Conservation (phyloP, 1,284 basidiomycete species). For the Omphalotus olearius region DNA sequence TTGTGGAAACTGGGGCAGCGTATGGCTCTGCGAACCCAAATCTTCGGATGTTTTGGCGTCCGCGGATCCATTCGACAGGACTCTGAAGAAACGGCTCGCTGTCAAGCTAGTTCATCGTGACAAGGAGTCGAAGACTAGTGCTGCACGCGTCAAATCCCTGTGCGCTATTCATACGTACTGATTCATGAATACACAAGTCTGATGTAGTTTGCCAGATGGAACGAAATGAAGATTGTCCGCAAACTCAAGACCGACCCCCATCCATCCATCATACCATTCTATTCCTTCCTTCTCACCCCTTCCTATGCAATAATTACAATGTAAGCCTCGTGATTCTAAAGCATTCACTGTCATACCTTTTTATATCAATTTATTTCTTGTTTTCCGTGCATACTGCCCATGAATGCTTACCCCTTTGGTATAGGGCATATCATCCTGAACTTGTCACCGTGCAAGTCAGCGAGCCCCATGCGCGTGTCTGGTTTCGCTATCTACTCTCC, state of each 20-base stretch:
- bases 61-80: conserved; percentile 30
- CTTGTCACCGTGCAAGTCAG: conserved; percentile 82
- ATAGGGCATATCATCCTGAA: conserved; percentile 70
- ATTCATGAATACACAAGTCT: conserved; percentile 14
- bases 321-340: conserved; percentile 40
- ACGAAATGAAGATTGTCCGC: conserved; percentile 91
- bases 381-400: neutral
- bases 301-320: conserved; percentile 85
- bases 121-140: conserved; percentile 61
- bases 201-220: conserved; percentile 55
- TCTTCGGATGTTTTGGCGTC: conserved; percentile 32
- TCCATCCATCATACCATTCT: conserved; percentile 87
- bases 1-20: conserved; percentile 85
- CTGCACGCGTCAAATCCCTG: conserved; percentile 84
- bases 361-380: too few relatives aligned
- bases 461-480: conserved; percentile 71
- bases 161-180: conserved; percentile 33
- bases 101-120: conserved; percentile 88
- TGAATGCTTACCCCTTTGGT: conserved; percentile 8
- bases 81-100: conserved; percentile 50
- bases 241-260: conserved; percentile 79
- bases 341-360: neutral
- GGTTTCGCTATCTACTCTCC: conserved; percentile 84
- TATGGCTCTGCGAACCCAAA: conserved; percentile 72
- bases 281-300: conserved; percentile 90